Evolutionary conservation across 176 grass and related monocot species (phyloP).

Genomic region (Juncus effusus): DNA sequence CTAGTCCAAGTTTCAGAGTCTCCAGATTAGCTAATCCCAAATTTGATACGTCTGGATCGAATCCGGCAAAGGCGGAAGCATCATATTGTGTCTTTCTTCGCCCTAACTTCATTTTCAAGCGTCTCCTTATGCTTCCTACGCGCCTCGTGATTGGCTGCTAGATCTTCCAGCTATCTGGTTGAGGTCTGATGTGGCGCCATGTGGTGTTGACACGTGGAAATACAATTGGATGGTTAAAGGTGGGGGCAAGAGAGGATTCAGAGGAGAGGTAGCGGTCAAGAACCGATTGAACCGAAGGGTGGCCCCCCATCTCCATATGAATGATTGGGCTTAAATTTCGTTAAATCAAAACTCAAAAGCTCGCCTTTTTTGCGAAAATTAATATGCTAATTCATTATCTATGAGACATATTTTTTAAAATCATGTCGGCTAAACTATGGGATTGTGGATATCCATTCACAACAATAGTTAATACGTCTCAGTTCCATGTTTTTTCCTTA

Average conservation of each 20-base stretch:
- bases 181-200: not conserved
- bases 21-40: slow-evolving; percentile 12
- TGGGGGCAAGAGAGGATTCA: not conserved
- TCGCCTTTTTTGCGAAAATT: too few relatives aligned
- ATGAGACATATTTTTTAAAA: too few relatives aligned
- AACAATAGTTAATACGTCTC: too few relatives aligned
- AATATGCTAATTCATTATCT: too few relatives aligned
- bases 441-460: too few relatives aligned
- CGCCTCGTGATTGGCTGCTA: slow-evolving; percentile 12
- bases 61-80: too few relatives aligned
- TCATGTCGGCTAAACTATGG: too few relatives aligned
- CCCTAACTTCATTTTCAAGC: slow-evolving; percentile 10
- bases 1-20: slow-evolving; percentile 20
- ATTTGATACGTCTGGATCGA: not conserved
- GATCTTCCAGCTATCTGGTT: not conserved
- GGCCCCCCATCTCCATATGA: too few relatives aligned
- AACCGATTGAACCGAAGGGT: slow-evolving; percentile 42
- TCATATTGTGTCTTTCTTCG: slow-evolving; percentile 22
- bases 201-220: not conserved
- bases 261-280: slow-evolving; percentile 25
- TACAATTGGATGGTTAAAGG: not conserved
- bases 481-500: too few relatives aligned
- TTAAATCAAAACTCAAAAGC: too few relatives aligned
- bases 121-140: slow-evolving; percentile 15
- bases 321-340: too few relatives aligned